Evolutionary conservation across 805 yeast species (phyloP).

Genomic region (Cyberlindnera galapagoensis): DNA sequence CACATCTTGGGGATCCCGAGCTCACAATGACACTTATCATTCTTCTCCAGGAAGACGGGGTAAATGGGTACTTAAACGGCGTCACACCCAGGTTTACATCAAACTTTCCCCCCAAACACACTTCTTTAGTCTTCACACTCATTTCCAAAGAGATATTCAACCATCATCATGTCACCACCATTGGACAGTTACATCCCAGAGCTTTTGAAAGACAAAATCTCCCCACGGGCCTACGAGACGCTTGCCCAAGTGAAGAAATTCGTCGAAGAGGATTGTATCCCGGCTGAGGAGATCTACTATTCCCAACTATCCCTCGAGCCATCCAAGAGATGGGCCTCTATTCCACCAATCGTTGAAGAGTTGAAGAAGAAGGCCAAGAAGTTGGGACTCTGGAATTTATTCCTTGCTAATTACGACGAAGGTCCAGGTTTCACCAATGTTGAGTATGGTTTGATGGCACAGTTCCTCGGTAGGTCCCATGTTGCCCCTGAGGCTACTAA

Average conservation of each 20-base stretch:
- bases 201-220: conserved; percentile 28
- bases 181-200: conserved; percentile 28
- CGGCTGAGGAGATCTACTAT: conserved; percentile 43
- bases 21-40: no score
- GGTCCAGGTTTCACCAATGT: conserved; percentile 56
- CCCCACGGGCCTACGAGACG: conserved; percentile 29
- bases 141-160: no score
- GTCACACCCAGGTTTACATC: no score
- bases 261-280: conserved; percentile 50
- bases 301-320: conserved; percentile 35
- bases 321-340: conserved; percentile 37
- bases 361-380: conserved; percentile 45
- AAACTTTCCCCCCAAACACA: no score
- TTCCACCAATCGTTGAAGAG: conserved; percentile 43
- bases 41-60: no score
- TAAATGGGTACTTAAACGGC: no score
- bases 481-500: conserved; percentile 57
- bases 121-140: no score
- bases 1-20: no score
- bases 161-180: conserved; percentile 9
- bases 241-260: conserved; percentile 36
- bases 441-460: conserved; percentile 63
- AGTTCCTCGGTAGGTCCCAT: conserved; percentile 48
- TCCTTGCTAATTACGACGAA: conserved; percentile 34
- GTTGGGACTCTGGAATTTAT: conserved; percentile 56